Evolutionary conservation across 805 yeast species (phyloP).

Genomic region (Alloascoidea africana): DNA sequence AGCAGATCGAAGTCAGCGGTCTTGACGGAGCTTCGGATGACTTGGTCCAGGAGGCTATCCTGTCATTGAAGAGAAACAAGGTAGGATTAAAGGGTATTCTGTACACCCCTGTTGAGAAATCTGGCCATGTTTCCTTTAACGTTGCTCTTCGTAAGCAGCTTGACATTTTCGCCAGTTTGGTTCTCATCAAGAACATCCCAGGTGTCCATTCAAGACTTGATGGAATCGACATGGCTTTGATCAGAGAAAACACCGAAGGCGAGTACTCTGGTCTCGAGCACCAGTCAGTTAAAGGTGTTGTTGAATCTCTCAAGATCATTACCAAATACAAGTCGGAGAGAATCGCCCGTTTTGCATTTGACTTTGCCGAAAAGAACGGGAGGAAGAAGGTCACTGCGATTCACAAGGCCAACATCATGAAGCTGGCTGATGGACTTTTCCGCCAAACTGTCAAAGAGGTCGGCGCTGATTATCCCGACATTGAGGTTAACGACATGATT

Average conservation of each 20-base stretch:
- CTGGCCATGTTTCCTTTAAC: constrained; percentile 74
- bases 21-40: constrained; percentile 33
- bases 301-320: constrained; percentile 90
- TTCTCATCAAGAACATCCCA: constrained; percentile 85
- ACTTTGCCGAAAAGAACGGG: constrained; percentile 84
- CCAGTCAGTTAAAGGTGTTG: constrained; percentile 94
- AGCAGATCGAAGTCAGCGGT: constrained; percentile 48
- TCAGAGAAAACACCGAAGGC: constrained; percentile 99
- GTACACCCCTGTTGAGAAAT: constrained; percentile 74
- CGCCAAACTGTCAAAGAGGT: constrained; percentile 84
- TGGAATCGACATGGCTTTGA: constrained; percentile 83
- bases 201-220: constrained; percentile 86
- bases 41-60: constrained; percentile 61
- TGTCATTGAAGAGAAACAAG: constrained; percentile 87
- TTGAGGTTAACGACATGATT: constrained; percentile 80
- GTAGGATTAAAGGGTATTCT: constrained; percentile 94
- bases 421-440: constrained; percentile 95
- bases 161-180: constrained; percentile 89
- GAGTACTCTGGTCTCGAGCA: constrained; percentile 98
- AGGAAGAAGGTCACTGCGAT: constrained; percentile 91
- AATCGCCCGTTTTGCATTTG: constrained; percentile 94
- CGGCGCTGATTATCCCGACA: constrained; percentile 70
- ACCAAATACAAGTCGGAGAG: constrained; percentile 92
- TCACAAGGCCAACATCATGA: constrained; percentile 99
- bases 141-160: constrained; percentile 94